Base-by-base conservation (phyloP, 169 alveolate species). In the Toxoplasma gondii region DNA sequence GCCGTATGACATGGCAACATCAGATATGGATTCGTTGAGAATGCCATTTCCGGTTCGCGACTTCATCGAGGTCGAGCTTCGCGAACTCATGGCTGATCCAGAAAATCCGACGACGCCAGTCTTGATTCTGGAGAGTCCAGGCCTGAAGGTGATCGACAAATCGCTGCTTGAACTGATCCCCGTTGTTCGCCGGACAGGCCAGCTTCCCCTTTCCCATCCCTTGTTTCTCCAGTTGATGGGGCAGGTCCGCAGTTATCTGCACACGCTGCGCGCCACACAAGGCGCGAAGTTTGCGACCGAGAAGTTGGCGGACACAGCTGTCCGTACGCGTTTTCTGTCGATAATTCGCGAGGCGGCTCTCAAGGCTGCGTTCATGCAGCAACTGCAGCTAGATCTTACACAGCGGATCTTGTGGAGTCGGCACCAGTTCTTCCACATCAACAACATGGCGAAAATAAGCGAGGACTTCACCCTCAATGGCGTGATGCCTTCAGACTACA, bases 401-500 rank as follows among this genome's bases (percentile, higher is more conserved):
- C 49, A 36, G 29, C 44, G 44, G 44, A 19, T 78, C 86, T n/a
- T 78, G 29, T 78, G 86, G 86, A 78, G n/a, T 19, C 39, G 86
- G 29, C 5, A 78, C 24, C 86, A 78, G 86, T 78, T 78, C 22
- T 78, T 78, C 45, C 86, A 78, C 45, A 78, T 78, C n/a, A n/a
- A 78, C 45, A 78, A 78, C 45, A 36, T 78, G 86, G 45, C 39
- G n/a, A 78, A 78, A n/a, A 78, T 78, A 17, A 78, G 43, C 86
- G 86, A 78, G 86, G 86, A 78, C 49, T 78, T 29, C 86, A 0
- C 86, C 22, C 45, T n/a, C 27, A 78, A 19, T 19, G 86, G 86
- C 27, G 86, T 78, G 49, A 29, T 78, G 39, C 86, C 86, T 9
- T n/a, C 86, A 4, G 86, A 78, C 86, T 38, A 36, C 49, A 78